Conservation (phyloP, 805 yeast species). For the Pichia pseudocactophila region DNA sequence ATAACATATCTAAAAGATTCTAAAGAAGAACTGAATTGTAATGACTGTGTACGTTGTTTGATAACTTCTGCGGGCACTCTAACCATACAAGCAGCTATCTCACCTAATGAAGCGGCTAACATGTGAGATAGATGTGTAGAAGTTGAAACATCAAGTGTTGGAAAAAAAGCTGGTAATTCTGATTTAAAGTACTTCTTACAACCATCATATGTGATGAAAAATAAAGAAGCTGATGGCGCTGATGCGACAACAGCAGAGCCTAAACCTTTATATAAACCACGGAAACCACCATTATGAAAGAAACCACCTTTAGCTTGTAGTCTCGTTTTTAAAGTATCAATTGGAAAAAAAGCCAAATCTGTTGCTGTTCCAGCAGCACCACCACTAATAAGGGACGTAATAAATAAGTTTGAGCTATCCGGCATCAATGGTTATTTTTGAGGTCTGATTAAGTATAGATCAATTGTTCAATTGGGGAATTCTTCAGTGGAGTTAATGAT, state of each 20-base stretch:
- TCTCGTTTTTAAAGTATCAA: slow-evolving; percentile 90
- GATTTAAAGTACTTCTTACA: slow-evolving; percentile 36
- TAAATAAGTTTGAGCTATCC: slow-evolving; percentile 6
- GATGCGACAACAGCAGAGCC: slow-evolving; percentile 92
- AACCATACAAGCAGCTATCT: slow-evolving; percentile 84
- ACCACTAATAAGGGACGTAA: slow-evolving; percentile 45
- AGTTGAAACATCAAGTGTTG: slow-evolving; percentile 13
- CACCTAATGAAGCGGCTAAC: slow-evolving; percentile 85
- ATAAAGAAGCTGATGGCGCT: slow-evolving; percentile 79
- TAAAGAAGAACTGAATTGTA: slow-evolving; percentile 47
- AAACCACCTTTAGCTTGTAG: slow-evolving; percentile 95
- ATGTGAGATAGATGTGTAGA: slow-evolving; percentile 55
- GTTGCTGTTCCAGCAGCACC: slow-evolving; percentile 96
- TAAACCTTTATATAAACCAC: slow-evolving; percentile 82
- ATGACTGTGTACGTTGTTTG: slow-evolving; percentile 88
- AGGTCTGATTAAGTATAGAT: too few species aligned
- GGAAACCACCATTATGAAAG: slow-evolving; percentile 86
- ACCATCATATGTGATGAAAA: slow-evolving; percentile 78
- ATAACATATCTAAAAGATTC: slow-evolving; percentile 58
- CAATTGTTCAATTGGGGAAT: too few species aligned
- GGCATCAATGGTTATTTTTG: slow-evolving; percentile 1
- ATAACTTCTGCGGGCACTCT: slow-evolving; percentile 96
- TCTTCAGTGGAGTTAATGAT: too few species aligned
- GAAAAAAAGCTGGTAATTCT: slow-evolving; percentile 16
- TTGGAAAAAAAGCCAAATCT: slow-evolving; percentile 90